phyloP scores from a whole-genome alignment of 306 rosid genomes.

The Parietaria judaica region DNA sequence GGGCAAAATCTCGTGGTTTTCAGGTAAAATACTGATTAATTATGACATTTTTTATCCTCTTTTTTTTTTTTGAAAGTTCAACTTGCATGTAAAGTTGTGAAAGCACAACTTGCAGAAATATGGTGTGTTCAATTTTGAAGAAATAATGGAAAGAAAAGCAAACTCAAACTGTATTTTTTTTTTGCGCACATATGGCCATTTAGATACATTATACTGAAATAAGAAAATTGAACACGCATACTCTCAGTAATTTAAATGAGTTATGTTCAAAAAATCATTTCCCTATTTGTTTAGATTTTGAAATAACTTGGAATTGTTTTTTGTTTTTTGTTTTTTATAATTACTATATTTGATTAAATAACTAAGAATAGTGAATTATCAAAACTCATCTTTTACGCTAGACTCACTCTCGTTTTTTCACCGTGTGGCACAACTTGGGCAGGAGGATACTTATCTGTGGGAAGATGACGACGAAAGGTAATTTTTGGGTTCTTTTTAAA shows the following conservation, averaged over 20 bases:
- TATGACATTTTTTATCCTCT: conserved; percentile 7
- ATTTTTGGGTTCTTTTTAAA: conserved; percentile 8
- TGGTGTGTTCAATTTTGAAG: no score
- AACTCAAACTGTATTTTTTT: no score
- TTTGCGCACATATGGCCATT: no score
- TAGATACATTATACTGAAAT: no score
- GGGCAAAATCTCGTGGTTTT: conserved; percentile 97
- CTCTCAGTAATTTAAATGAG: no score
- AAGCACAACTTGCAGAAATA: not conserved
- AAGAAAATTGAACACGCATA: no score
- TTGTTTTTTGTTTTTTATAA: not conserved
- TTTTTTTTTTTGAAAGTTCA: not conserved
- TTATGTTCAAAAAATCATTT: no score
- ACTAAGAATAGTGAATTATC: not conserved
- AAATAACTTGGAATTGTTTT: not conserved
- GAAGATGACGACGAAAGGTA: conserved; percentile 98
- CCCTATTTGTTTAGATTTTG: no score
- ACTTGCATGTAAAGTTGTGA: not conserved
- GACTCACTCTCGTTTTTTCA: conserved; percentile 12
- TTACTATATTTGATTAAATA: no score
- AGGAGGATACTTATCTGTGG: conserved; percentile 97
- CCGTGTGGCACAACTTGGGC: conserved; percentile 23
- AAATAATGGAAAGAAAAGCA: no score
- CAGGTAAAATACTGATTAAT: conserved; percentile 40
- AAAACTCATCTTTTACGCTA: not conserved